phyloP scores from a whole-genome alignment of 2,329 filamentous ascomycete species.

The Fusarium continuum region DNA sequence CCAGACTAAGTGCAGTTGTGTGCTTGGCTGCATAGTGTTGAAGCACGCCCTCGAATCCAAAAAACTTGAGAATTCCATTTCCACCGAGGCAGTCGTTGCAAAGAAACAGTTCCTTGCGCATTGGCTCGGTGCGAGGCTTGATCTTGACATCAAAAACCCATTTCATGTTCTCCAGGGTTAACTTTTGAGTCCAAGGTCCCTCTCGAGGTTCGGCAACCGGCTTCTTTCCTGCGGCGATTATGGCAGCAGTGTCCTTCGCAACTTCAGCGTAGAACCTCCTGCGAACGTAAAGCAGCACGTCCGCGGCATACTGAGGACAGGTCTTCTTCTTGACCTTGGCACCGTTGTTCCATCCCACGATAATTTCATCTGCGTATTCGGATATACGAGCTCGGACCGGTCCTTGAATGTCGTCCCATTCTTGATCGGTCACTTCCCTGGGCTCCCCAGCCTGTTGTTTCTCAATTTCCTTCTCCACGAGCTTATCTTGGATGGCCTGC shows the following conservation, averaged over 20 bases:
- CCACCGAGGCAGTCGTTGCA: slow-evolving; percentile 68
- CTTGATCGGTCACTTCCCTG: slow-evolving; percentile 68
- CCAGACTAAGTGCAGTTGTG: slow-evolving; percentile 73
- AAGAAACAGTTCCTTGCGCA: slow-evolving; percentile 77
- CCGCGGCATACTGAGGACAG: slow-evolving; percentile 74
- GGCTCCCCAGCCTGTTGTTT: slow-evolving; percentile 8
- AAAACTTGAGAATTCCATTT: slow-evolving; percentile 70
- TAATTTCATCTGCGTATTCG: slow-evolving; percentile 74
- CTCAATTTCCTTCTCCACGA: neutral
- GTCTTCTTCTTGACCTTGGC: slow-evolving; percentile 70
- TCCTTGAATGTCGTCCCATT: slow-evolving; percentile 76
- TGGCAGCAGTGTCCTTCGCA: slow-evolving; percentile 60
- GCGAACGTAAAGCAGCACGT: slow-evolving; percentile 74
- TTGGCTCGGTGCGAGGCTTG: slow-evolving; percentile 71
- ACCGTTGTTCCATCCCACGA: slow-evolving; percentile 73
- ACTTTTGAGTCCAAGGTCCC: slow-evolving; percentile 65
- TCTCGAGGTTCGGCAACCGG: slow-evolving; percentile 59
- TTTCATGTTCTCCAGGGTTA: slow-evolving; percentile 86
- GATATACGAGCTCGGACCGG: slow-evolving; percentile 72
- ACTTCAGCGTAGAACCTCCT: slow-evolving; percentile 71
- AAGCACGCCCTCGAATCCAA: slow-evolving; percentile 80
- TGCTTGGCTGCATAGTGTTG: slow-evolving; percentile 89
- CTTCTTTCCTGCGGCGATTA: slow-evolving; percentile 56
- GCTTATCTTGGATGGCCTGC: slow-evolving; percentile 49
- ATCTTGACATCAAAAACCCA: slow-evolving; percentile 84